A percentile compares a stretch with the other conserved stretches of the same genome.
These are phyloP conservation scores for Rhodosporidiobolus sp. DNA, from an alignment of 768 basidiomycete genomes.

Conservation along the genomic window DNA sequence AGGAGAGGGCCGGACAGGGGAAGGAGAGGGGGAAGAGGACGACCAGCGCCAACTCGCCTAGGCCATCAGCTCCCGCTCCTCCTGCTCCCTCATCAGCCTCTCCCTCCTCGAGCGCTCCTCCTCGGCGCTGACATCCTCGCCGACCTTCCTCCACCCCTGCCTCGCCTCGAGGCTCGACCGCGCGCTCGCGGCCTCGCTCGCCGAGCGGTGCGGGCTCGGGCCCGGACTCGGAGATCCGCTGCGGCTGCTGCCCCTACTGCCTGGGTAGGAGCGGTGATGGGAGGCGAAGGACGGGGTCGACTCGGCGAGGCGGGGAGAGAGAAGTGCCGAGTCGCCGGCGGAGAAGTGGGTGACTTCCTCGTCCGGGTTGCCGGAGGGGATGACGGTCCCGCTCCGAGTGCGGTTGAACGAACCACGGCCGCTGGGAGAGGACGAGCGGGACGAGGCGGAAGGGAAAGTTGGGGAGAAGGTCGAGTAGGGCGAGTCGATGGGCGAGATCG, in stretches of 20 bases:
- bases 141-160: slow-evolving; percentile 28
- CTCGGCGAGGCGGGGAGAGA: slow-evolving; percentile 17
- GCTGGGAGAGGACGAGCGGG: neutral
- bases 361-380: neutral
- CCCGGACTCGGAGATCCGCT: neutral
- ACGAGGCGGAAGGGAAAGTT: neutral
- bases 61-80: slow-evolving; percentile 35
- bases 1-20: neutral
- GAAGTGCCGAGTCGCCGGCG: slow-evolving; percentile 8
- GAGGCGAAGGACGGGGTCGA: slow-evolving; percentile 1
- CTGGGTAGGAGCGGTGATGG: neutral
- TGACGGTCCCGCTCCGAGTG: slow-evolving; percentile 1
- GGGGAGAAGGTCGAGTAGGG: neutral
- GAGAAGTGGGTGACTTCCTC: slow-evolving; percentile 1
- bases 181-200: no score
- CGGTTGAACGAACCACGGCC: neutral
- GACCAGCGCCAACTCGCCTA: neutral
- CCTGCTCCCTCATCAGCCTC: slow-evolving; percentile 13
- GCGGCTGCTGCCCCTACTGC: neutral
- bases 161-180: neutral
- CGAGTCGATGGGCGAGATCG: neutral
- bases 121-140: slow-evolving; percentile 12
- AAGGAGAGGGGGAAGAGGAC: neutral
- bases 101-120: slow-evolving; percentile 6
- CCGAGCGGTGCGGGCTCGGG: no score